Conservation (phyloP, 2,329 filamentous ascomycete species). For the Phialophora tarda region DNA sequence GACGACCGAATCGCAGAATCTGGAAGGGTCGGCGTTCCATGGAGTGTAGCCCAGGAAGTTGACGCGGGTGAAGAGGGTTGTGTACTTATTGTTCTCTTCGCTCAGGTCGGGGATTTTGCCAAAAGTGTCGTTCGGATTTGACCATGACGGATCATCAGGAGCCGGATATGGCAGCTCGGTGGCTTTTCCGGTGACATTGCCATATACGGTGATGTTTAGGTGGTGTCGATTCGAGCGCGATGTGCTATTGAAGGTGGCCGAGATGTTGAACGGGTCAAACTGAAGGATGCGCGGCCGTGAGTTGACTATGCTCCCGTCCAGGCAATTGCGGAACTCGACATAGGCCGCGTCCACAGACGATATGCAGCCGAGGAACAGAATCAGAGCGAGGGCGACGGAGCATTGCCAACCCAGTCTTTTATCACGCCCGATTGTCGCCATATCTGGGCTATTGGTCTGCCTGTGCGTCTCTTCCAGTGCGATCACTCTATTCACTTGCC, state of each 20-base stretch:
- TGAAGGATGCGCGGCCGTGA: conserved; percentile 70
- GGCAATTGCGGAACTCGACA: conserved; percentile 83
- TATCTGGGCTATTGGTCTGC: conserved; percentile 8
- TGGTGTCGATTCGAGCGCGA: conserved; percentile 64
- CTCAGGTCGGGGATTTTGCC: conserved; percentile 79
- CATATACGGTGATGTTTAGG: conserved; percentile 81
- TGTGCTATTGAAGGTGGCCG: conserved; percentile 69
- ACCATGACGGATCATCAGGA: conserved; percentile 65
- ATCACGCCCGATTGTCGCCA: conserved; percentile 7
- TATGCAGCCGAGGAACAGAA: conserved; percentile 16
- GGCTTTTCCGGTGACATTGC: conserved; percentile 82
- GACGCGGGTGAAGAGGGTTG: conserved; percentile 74
- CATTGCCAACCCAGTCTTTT: neutral
- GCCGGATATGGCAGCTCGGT: conserved; percentile 64
- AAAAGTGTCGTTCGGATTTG: conserved; percentile 62
- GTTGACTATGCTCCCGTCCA: conserved; percentile 64
- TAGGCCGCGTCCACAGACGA: conserved; percentile 60
- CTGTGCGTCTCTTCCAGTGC: conserved; percentile 16
- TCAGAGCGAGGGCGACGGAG: neutral
- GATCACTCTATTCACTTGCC: neutral
- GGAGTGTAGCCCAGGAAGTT: conserved; percentile 79
- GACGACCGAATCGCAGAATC: conserved; percentile 69
- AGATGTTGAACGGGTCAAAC: conserved; percentile 76
- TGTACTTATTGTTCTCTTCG: conserved; percentile 63
- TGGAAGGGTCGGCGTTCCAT: conserved; percentile 58